A percentile compares a stretch with the other conserved stretches of the same genome.
Evolutionary conservation across 164 flowering plant species (phyloP).

Genomic region (Dillenia turbinata): DNA sequence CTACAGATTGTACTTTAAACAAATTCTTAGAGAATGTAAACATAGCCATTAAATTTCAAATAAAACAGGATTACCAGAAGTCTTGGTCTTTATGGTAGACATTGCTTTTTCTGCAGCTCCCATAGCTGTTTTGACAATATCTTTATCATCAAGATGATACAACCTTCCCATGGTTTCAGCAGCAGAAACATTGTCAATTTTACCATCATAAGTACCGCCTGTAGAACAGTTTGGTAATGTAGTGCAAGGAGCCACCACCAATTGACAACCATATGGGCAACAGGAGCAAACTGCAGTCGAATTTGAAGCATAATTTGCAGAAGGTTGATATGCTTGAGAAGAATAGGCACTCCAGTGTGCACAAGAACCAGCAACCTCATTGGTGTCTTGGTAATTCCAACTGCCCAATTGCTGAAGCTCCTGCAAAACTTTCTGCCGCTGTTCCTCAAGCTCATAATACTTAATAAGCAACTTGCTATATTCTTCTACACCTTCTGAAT

Average conservation of each 20-base stretch:
- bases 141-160: conserved; percentile 17
- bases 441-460: conserved; percentile 75
- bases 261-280: conserved; percentile 40
- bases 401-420: conserved; percentile 52
- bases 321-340: conserved; percentile 28
- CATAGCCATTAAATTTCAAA: conserved; percentile 24
- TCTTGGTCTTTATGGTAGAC: conserved; percentile 30
- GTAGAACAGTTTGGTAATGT: conserved; percentile 27
- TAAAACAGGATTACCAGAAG: conserved; percentile 15
- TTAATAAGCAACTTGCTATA: conserved; percentile 44
- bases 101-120: conserved; percentile 59
- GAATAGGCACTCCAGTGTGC: conserved; percentile 20
- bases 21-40: no score
- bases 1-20: no score
- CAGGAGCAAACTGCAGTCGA: conserved; percentile 23
- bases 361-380: conserved; percentile 22
- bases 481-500: conserved; percentile 31
- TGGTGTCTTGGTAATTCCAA: conserved; percentile 31
- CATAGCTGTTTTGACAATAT: conserved; percentile 42
- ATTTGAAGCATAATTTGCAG: conserved; percentile 21
- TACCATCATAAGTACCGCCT: conserved; percentile 20
- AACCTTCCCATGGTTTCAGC: conserved; percentile 7
- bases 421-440: conserved; percentile 50
- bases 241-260: conserved; percentile 28
- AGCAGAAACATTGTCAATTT: conserved; percentile 11